These are phyloP conservation scores for Allomyces macrogynus DNA, from an alignment of 192 early-diverging fungal species.

Conservation along the genomic window DNA sequence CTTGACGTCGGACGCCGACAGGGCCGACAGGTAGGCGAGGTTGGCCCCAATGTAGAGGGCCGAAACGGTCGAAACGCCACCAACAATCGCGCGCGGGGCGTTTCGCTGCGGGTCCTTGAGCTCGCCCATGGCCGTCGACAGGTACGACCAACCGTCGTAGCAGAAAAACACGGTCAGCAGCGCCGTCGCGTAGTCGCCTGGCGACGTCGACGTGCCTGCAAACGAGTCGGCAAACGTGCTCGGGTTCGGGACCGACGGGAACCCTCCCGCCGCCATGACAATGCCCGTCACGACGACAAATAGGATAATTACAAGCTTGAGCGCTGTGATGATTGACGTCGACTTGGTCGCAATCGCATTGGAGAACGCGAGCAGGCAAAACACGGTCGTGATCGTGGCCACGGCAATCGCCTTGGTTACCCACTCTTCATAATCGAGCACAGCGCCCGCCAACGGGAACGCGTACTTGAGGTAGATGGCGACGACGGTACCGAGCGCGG, in stretches of 20 bases:
- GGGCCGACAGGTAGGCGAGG: conserved; percentile 58
- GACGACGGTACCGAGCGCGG: conserved; percentile 25
- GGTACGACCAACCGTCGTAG: conserved; percentile 47
- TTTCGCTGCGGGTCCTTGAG: conserved; percentile 62
- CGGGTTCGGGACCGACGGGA: conserved; percentile 12
- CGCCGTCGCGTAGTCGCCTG: conserved; percentile 21
- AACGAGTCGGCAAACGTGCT: conserved; percentile 37
- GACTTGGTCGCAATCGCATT: conserved; percentile 41
- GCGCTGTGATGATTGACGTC: conserved; percentile 45
- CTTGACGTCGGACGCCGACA: conserved; percentile 43
- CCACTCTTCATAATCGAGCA: conserved; percentile 12
- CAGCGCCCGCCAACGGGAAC: conserved; percentile 6
- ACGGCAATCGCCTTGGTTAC: conserved; percentile 29
- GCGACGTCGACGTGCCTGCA: conserved; percentile 30
- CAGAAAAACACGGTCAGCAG: conserved; percentile 32
- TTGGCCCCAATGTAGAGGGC: conserved; percentile 59
- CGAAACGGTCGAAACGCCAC: conserved; percentile 47
- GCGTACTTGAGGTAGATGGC: conserved; percentile 35
- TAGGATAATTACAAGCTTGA: conserved; percentile 47
- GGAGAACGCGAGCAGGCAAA: conserved; percentile 42
- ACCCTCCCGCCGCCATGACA: conserved; percentile 36
- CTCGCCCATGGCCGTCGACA: conserved; percentile 66
- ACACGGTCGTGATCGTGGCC: conserved; percentile 32
- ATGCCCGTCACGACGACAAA: conserved; percentile 47
- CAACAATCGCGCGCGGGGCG: conserved; percentile 55